Conservation (phyloP, 176 grass and related monocot species). For the Avena eriantha region DNA sequence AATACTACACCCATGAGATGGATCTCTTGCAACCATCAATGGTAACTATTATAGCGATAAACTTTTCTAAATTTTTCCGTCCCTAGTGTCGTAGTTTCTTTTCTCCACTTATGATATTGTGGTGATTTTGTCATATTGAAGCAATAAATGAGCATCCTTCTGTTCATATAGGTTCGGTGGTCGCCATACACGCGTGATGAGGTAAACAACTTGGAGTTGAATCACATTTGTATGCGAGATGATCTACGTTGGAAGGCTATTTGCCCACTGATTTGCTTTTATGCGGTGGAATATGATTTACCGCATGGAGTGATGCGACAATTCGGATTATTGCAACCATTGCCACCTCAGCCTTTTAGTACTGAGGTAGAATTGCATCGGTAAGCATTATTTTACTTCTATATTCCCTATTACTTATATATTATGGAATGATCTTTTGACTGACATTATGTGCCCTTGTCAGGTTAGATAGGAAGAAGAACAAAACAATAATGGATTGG, state of each 20-base stretch:
- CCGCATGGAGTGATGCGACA: slow-evolving; percentile 1
- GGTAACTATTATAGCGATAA: neutral
- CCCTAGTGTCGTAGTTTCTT: neutral
- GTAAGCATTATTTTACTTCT: neutral
- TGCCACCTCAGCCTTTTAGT: neutral
- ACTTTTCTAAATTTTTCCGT: neutral
- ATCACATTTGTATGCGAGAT: neutral
- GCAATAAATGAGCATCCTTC: neutral
- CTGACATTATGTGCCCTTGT: neutral
- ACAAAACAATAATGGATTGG: neutral
- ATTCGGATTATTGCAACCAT: neutral
- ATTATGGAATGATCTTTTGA: neutral
- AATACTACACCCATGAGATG: neutral
- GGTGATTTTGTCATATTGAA: neutral
- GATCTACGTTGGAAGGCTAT: neutral
- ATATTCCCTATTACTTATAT: neutral
- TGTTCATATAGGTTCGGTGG: slow-evolving; percentile 6
- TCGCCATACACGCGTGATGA: neutral
- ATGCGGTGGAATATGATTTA: slow-evolving; percentile 2
- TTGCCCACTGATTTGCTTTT: neutral
- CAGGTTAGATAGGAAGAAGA: neutral
- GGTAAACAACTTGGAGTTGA: neutral
- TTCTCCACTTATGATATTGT: neutral
- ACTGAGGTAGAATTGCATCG: neutral
- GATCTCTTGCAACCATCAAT: neutral